phyloP scores from a whole-genome alignment of 345 rosid genomes.

The Eucalyptus globulus region DNA sequence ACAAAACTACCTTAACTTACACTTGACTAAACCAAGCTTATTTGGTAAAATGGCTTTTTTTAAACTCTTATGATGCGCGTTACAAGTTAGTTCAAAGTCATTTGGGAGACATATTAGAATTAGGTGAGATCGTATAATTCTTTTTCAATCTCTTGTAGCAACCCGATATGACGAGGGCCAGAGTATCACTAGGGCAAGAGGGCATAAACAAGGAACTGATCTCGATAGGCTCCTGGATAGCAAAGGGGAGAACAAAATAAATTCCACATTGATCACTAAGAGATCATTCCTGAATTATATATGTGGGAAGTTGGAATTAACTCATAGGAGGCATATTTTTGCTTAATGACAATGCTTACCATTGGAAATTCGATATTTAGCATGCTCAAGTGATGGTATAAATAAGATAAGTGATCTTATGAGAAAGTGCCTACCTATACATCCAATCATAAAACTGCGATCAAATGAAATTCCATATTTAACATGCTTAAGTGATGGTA shows the following conservation, averaged over 20 bases:
- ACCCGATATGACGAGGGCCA: fast-evolving
- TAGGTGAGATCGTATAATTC: not conserved
- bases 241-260: not conserved
- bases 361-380: not conserved
- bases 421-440: not conserved
- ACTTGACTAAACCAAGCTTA: not conserved
- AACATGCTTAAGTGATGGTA: not conserved
- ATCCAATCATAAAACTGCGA: not conserved
- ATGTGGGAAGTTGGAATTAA: not conserved
- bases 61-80: fast-evolving
- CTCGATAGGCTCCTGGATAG: not conserved
- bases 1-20: not conserved
- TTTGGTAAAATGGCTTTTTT: not conserved
- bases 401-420: not conserved
- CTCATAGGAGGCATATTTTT: not conserved
- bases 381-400: not conserved
- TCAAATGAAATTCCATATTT: not conserved
- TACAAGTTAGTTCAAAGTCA: not conserved
- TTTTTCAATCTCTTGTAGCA: not conserved
- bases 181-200: not conserved
- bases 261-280: not conserved
- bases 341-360: not conserved
- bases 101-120: not conserved
- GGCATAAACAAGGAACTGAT: not conserved
- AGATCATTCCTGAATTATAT: not conserved